phyloP scores from a whole-genome alignment of 345 rosid species.

The Salix koriyanagi region DNA sequence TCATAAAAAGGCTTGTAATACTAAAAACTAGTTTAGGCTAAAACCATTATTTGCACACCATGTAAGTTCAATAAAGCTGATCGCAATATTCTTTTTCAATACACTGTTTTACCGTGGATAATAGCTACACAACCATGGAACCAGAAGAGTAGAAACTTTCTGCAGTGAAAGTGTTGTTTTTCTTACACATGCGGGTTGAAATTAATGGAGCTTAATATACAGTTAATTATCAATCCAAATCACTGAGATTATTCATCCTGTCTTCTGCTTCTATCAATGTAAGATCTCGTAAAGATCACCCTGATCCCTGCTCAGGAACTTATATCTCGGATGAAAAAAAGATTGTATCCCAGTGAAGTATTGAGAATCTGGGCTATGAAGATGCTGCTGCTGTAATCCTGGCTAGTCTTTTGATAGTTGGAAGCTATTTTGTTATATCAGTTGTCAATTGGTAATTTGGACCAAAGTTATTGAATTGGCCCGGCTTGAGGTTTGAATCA shows the following conservation, averaged over 20 bases:
- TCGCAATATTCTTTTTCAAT: neutral
- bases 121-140: no score
- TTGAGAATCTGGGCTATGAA: neutral
- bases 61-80: neutral
- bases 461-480: no score
- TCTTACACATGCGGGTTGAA: neutral
- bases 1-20: neutral
- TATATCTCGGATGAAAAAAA: no score
- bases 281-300: neutral
- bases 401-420: no score
- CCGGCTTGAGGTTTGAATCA: fast-evolving
- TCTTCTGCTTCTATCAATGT: neutral
- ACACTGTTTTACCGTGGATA: no score
- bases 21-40: neutral
- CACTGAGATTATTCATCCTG: neutral
- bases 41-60: neutral
- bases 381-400: no score
- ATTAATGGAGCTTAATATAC: neutral
- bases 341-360: neutral
- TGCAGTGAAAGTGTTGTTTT: neutral
- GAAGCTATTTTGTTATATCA: no score
- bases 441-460: no score
- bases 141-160: no score
- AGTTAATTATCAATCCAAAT: neutral
- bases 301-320: no score